Percentiles rank a stretch among this genome's conserved stretches.
Evolutionary conservation across 176 grass and related monocot genomes (phyloP).

Genomic region (Aegilops umbellulata): DNA sequence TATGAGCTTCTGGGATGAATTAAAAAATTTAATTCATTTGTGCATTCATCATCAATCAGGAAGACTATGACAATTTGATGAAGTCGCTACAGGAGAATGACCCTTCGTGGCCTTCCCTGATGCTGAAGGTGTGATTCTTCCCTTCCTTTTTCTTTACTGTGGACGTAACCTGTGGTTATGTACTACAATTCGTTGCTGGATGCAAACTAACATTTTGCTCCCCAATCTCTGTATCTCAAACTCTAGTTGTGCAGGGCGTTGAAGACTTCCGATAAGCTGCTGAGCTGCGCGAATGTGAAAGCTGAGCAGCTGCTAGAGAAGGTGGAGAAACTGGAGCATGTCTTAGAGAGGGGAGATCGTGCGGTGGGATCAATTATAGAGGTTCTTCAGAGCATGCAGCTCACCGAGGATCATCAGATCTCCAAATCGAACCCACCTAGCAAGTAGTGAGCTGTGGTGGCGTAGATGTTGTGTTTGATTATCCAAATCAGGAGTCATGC

Average conservation of each 20-base stretch:
- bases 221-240: neutral
- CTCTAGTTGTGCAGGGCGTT: conserved; percentile 22
- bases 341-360: conserved; percentile 19
- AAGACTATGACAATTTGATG: conserved; percentile 47
- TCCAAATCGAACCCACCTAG: neutral
- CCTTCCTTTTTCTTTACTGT: neutral
- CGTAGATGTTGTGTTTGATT: neutral
- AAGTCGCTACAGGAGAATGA: conserved; percentile 39
- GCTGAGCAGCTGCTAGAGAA: conserved; percentile 27
- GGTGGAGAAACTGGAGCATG: conserved; percentile 18
- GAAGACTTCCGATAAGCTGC: conserved; percentile 47
- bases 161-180: neutral
- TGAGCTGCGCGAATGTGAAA: conserved; percentile 2
- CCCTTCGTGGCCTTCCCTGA: conserved; percentile 46
- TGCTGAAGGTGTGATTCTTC: conserved; percentile 35
- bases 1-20: neutral
- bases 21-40: neutral
- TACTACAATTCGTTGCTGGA: neutral
- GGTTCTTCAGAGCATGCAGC: neutral
- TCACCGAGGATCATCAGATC: neutral
- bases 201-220: neutral
- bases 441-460: conserved; percentile 21
- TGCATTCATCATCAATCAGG: conserved; percentile 12
- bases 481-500: neutral
- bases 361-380: conserved; percentile 17